Evolutionary conservation across 75 land plant species (phyloP).

Genomic region (Ceratopteris richardii): DNA sequence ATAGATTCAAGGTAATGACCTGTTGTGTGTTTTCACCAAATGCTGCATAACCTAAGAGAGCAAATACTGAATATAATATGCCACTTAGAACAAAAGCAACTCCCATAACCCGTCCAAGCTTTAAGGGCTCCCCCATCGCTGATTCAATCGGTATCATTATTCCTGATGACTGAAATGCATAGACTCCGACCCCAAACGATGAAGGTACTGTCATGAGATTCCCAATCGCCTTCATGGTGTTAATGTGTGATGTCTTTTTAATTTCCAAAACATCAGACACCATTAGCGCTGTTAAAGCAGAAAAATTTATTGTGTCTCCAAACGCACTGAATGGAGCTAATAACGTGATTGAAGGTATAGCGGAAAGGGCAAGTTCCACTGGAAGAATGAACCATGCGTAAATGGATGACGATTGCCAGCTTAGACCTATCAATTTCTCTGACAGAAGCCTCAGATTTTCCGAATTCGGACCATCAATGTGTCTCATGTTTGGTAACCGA

Average conservation of each 20-base stretch:
- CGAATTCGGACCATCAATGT: background rate
- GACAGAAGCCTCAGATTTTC: background rate
- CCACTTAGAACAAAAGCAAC: constrained; percentile 50
- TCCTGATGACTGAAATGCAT: constrained; percentile 83
- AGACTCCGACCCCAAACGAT: constrained; percentile 76
- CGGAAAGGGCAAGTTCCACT: constrained; percentile 64
- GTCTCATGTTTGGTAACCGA: too few species aligned
- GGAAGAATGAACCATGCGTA: constrained; percentile 60
- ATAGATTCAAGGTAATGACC: constrained; percentile 80
- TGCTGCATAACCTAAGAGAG: constrained; percentile 70
- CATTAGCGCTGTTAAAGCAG: constrained; percentile 80
- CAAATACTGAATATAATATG: constrained; percentile 50
- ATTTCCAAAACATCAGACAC: constrained; percentile 41
- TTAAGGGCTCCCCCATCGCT: constrained; percentile 43
- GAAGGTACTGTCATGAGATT: constrained; percentile 39
- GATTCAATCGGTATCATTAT: constrained; percentile 77
- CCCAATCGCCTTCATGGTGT: constrained; percentile 13
- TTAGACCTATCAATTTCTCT: background rate
- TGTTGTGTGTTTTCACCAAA: constrained; percentile 75
- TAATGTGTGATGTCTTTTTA: constrained; percentile 29
- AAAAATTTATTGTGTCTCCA: constrained; percentile 67
- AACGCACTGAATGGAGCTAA: constrained; percentile 90
- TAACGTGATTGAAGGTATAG: constrained; percentile 64
- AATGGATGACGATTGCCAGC: constrained; percentile 13
- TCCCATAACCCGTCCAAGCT: constrained; percentile 51